A percentile compares a stretch with the other conserved stretches of the same genome.
phyloP scores from a whole-genome alignment of 2,329 filamentous ascomycete species.

The Exophiala sp. region DNA sequence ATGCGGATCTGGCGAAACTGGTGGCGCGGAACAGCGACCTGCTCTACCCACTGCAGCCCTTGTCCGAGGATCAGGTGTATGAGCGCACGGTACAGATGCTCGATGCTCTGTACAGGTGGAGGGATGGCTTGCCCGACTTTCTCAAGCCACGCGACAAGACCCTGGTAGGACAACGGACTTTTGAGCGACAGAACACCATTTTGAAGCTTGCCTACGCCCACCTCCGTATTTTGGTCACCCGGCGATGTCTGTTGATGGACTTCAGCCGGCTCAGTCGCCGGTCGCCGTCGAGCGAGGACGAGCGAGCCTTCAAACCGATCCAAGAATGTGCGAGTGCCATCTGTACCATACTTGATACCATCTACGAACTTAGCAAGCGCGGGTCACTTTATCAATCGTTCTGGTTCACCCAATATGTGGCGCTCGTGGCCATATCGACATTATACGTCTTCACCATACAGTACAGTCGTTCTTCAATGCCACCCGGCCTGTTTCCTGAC shows the following conservation, averaged over 20 bases:
- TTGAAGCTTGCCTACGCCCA: constrained; percentile 31
- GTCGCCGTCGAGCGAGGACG: constrained; percentile 11
- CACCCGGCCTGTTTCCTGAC: constrained; percentile 12
- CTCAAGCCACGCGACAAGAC: constrained; percentile 29
- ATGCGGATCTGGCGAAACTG: constrained; percentile 29
- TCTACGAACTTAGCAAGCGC: constrained; percentile 25
- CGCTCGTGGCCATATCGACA: constrained; percentile 25
- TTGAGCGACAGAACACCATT: constrained; percentile 30
- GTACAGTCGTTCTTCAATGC: constrained; percentile 17
- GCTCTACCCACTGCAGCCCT: constrained; percentile 28
- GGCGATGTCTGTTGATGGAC: constrained; percentile 28
- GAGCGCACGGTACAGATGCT: constrained; percentile 25
- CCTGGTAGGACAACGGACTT: constrained; percentile 28
- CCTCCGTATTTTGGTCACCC: constrained; percentile 29
- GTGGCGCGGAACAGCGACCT: constrained; percentile 28
- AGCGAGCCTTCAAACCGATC: constrained; percentile 19
- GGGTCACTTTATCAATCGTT: constrained; percentile 28
- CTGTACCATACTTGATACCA: constrained; percentile 25
- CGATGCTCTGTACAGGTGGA: constrained; percentile 26
- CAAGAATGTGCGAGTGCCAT: constrained; percentile 28
- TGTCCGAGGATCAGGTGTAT: constrained; percentile 26
- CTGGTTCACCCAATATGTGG: constrained; percentile 32
- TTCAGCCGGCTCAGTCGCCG: constrained; percentile 15
- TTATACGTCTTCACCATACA: constrained; percentile 27
- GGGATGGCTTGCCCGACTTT: constrained; percentile 27